Evolutionary conservation across 1,284 basidiomycete species (phyloP).

Genomic region (Nidula niveotomentosa): DNA sequence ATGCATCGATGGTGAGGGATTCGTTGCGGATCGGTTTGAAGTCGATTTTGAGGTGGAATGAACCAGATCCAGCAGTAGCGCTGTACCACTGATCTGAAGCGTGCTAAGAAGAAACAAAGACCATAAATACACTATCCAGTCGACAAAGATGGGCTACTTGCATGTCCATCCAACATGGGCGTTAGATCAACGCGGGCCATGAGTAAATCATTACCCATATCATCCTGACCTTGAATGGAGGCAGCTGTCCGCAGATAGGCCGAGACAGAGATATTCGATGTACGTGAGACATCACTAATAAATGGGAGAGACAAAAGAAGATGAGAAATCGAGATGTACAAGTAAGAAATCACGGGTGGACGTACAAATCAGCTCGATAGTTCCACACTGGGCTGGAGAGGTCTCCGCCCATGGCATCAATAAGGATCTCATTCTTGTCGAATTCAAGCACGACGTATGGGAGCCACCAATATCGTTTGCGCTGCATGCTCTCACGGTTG

Average conservation of each 20-base stretch:
- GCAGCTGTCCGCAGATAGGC: constrained; percentile 83
- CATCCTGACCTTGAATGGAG: constrained; percentile 64
- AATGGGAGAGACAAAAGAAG: constrained; percentile 5
- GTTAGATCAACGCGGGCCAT: constrained; percentile 91
- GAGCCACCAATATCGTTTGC: constrained; percentile 94
- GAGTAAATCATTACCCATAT: constrained; percentile 87
- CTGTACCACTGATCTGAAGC: constrained; percentile 88
- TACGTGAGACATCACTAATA: constrained; percentile 79
- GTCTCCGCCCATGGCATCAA: constrained; percentile 95
- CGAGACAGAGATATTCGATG: constrained; percentile 88
- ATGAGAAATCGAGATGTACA: too few relatives aligned
- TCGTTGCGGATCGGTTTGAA: constrained; percentile 87
- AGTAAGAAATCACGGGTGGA: constrained; percentile 10
- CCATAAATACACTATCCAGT: constrained; percentile 2
- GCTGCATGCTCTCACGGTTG: constrained; percentile 85
- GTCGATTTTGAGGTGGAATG: constrained; percentile 95
- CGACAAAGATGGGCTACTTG: constrained; percentile 33
- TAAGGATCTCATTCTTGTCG: constrained; percentile 98
- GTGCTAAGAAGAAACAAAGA: constrained; percentile 40
- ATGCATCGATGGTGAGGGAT: constrained; percentile 91
- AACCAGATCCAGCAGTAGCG: constrained; percentile 82
- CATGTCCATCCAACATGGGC: constrained; percentile 81
- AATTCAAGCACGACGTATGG: constrained; percentile 98
- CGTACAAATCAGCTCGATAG: constrained; percentile 94
- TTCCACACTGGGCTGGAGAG: constrained; percentile 88